Percentiles rank a stretch among this genome's conserved stretches.
phyloP scores from a whole-genome alignment of 2,329 filamentous ascomycete genomes.

The Aspergillus sp. region DNA sequence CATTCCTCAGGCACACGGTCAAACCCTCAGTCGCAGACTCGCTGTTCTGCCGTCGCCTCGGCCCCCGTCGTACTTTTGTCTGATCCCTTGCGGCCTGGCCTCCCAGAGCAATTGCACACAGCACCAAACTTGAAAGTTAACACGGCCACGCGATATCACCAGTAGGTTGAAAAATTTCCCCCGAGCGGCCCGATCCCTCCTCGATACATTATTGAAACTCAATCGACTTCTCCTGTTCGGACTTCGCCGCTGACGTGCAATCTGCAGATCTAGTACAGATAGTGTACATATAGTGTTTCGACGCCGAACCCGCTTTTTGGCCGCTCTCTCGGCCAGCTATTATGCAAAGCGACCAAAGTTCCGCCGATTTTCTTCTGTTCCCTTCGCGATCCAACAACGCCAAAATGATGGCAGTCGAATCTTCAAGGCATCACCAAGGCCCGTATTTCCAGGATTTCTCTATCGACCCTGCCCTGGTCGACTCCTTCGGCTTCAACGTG shows the following conservation, averaged over 20 bases:
- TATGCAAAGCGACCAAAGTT: conserved; percentile 22
- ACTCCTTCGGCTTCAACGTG: conserved; percentile 31
- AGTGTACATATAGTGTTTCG: conserved; percentile 9
- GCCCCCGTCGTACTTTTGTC: not conserved
- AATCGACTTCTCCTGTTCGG: not conserved
- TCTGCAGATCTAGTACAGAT: conserved; percentile 13
- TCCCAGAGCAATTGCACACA: not conserved
- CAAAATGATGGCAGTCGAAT: conserved; percentile 36
- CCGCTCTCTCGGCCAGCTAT: conserved; percentile 14
- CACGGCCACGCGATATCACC: not conserved
- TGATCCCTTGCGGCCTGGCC: not conserved
- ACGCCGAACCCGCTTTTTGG: conserved; percentile 2
- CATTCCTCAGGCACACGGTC: not conserved
- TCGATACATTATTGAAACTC: conserved; percentile 1
- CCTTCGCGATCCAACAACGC: conserved; percentile 13
- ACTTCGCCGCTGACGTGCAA: conserved; percentile 13
- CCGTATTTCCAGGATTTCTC: conserved; percentile 32
- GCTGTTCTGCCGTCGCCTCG: not conserved
- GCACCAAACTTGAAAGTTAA: not conserved
- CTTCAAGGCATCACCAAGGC: conserved; percentile 30
- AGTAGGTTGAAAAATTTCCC: conserved; percentile 11
- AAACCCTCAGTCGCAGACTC: not conserved
- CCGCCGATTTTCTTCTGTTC: conserved; percentile 23
- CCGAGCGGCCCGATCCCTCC: conserved; percentile 16
- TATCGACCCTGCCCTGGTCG: conserved; percentile 33